These are phyloP conservation scores for Puccinia polysora DNA, from an alignment of 1,284 basidiomycete species.

Conservation along the genomic window DNA sequence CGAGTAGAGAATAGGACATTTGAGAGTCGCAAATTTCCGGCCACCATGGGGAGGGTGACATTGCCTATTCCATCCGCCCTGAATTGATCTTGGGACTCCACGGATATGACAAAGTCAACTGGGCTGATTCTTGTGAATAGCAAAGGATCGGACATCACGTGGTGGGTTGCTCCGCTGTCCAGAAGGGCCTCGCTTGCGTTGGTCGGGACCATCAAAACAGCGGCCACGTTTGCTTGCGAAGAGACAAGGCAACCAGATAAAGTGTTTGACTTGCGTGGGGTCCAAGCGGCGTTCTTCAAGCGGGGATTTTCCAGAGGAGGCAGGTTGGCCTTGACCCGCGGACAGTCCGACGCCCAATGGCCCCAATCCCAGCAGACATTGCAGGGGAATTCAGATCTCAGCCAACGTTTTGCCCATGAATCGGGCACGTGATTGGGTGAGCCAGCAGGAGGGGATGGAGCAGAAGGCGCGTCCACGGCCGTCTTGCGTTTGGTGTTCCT, in stretches of 20 bases:
- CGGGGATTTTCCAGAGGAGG: not conserved
- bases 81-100: too few relatives aligned
- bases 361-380: not conserved
- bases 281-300: not conserved
- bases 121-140: not conserved
- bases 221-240: not conserved
- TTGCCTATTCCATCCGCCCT: too few relatives aligned
- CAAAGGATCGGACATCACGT: not conserved
- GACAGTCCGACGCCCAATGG: conserved; percentile 1
- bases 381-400: not conserved
- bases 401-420: not conserved
- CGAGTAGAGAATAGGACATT: not conserved
- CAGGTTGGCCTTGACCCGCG: not conserved
- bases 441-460: too few relatives aligned
- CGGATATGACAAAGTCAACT: too few relatives aligned
- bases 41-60: not conserved
- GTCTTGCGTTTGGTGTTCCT: too few relatives aligned
- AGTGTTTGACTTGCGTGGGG: not conserved
- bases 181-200: not conserved
- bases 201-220: not conserved
- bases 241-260: not conserved
- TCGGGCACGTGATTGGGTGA: too few relatives aligned
- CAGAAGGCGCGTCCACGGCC: too few relatives aligned
- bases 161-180: conserved; percentile 4
- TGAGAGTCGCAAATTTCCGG: not conserved